Evolutionary conservation across 768 basidiomycete genomes (phyloP).

Genomic region (Cystobasidium tubakii): DNA sequence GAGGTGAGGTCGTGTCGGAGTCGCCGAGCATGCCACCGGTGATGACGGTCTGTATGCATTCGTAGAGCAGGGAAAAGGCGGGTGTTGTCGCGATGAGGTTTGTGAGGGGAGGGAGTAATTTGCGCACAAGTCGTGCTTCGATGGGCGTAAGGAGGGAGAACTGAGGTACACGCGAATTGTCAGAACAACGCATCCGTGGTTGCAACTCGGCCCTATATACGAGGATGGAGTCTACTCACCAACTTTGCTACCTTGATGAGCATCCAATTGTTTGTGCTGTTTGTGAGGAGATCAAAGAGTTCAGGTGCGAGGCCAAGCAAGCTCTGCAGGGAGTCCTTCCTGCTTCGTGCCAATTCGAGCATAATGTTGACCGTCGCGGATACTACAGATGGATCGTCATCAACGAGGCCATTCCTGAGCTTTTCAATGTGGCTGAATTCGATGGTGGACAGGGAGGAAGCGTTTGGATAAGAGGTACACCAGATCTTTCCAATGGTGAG

Average conservation of each 20-base stretch:
- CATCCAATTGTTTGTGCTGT: conserved; percentile 98
- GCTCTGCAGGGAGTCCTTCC: conserved; percentile 56
- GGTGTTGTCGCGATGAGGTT: conserved; percentile 91
- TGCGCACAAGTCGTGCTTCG: conserved; percentile 88
- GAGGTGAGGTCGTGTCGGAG: conserved; percentile 61
- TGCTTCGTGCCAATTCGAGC: conserved; percentile 72
- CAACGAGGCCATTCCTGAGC: conserved; percentile 47
- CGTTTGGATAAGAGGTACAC: conserved; percentile 6
- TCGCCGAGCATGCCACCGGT: conserved; percentile 83
- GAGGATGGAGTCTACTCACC: conserved; percentile 54
- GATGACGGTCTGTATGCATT: conserved; percentile 97
- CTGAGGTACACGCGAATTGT: conserved; percentile 52
- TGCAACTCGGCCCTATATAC: too few species aligned
- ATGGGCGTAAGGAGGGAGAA: conserved; percentile 87
- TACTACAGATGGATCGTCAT: conserved; percentile 60
- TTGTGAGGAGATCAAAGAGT: conserved; percentile 84
- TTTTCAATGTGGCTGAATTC: conserved; percentile 39
- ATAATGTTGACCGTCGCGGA: conserved; percentile 88
- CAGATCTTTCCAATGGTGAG: conserved; percentile 53
- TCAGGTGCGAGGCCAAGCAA: conserved; percentile 84
- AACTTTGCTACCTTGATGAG: conserved; percentile 96
- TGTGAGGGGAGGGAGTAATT: conserved; percentile 86
- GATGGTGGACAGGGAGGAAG: conserved; percentile 8
- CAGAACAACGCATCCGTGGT: too few species aligned
- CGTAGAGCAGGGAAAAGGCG: conserved; percentile 90